These are phyloP conservation scores for Penicillium expansum DNA, from an alignment of 2,329 filamentous ascomycete genomes.

Conservation along the genomic window DNA sequence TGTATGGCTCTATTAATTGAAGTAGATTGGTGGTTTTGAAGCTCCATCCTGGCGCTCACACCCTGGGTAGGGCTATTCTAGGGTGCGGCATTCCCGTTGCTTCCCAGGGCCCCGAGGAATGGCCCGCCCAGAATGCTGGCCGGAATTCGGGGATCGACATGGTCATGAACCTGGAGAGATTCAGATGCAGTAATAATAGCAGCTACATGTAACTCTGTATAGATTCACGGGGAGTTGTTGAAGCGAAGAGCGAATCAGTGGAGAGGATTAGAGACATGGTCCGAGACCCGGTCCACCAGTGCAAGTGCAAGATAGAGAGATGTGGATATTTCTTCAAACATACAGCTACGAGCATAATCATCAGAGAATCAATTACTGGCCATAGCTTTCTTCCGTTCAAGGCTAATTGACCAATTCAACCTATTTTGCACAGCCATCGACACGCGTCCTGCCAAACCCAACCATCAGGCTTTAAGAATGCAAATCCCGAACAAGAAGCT, in stretches of 20 bases:
- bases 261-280: neutral
- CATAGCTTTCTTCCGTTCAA: neutral
- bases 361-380: neutral
- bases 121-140: slow-evolving; percentile 22
- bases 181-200: neutral
- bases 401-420: neutral
- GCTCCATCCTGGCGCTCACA: neutral
- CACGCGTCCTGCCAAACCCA: slow-evolving; percentile 22
- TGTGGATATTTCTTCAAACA: too few relatives aligned
- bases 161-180: neutral
- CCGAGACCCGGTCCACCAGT: neutral
- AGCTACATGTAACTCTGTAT: neutral
- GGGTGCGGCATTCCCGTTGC: slow-evolving; percentile 19
- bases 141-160: slow-evolving; percentile 20
- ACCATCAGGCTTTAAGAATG: slow-evolving; percentile 12
- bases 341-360: neutral
- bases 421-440: slow-evolving; percentile 16
- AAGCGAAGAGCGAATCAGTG: neutral
- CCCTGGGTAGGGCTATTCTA: slow-evolving; percentile 9
- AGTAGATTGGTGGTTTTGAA: neutral
- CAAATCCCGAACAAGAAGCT: neutral
- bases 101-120: slow-evolving; percentile 23
- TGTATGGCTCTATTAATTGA: neutral
- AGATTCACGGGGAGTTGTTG: neutral
- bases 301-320: too few relatives aligned